Base-by-base conservation (phyloP, 2,329 filamentous ascomycete genomes). In the Ceratocystis colombiana region DNA sequence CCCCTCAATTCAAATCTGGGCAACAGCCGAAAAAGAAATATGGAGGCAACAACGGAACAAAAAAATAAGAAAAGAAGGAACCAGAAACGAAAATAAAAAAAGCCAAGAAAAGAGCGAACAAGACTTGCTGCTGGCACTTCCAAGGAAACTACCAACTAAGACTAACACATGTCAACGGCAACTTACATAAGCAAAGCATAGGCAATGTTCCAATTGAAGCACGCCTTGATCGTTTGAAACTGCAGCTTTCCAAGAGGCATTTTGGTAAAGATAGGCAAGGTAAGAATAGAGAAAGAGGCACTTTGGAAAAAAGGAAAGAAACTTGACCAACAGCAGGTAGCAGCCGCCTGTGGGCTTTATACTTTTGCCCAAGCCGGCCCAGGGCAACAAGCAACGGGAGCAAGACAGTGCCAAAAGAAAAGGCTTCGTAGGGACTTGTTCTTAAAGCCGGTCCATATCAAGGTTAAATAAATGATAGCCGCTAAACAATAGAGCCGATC, bases 131-230 rank as follows among this genome's bases (percentile, higher is more conserved):
- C 33, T 17, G 61, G 22, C 22, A 17, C 55, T 59, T 15, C 28
- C 15, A 30, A 59, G 55, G 50, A 20, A 33, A 46, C 44, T 44
- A 25, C 15, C 3, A 37, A 5, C 15, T 10, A 37, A 28, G 30
- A 20, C 6, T 33, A 33, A 33, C 7, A 57, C 33, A 22, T 25
- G 17, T 15, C 17, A 37, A 28, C 28, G 33, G 33, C 33, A 44
- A 65, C 66, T 64, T 65, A 68, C 66, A 68, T 66, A 20, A 68
- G 61, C n/a, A 68, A 48, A 7, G 66, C 64, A 68, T 68, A 68
- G 64, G 64, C 66, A 15, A 68, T 44, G 65, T 66, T 64, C 66
- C 66, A 68, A 61, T 68, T 68, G 50, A 68, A 63, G 61, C 61
- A 66, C 33, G 65, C 28, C 37, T 63, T 53, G 12, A 68, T n/a